Percentiles rank a stretch among this genome's conserved stretches.
These are phyloP conservation scores for Acidomyces sp. DNA, from an alignment of 495 filamentous ascomycete species.

Conservation along the genomic window DNA sequence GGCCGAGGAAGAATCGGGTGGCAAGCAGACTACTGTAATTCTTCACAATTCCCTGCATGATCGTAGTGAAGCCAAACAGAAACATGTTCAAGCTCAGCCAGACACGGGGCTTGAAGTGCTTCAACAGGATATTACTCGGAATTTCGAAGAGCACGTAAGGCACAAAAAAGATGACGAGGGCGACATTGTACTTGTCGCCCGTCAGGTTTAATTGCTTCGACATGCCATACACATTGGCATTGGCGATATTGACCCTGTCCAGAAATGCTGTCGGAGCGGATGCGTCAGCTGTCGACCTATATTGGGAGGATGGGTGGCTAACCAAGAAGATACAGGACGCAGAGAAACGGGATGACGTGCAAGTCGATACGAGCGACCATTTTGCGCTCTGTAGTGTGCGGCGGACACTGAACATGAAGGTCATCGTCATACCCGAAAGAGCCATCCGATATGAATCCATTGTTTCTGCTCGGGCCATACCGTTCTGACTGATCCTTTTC, in stretches of 20 bases:
- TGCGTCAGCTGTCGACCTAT: neutral
- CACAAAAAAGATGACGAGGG: slow-evolving; percentile 82
- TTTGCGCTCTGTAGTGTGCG: slow-evolving; percentile 57
- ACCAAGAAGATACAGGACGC: slow-evolving; percentile 68
- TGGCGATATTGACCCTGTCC: slow-evolving; percentile 32
- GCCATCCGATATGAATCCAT: too few species aligned
- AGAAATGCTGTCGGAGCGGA: slow-evolving; percentile 12
- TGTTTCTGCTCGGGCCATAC: too few species aligned
- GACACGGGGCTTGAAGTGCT: slow-evolving; percentile 52
- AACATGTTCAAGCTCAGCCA: slow-evolving; percentile 76
- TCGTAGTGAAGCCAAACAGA: slow-evolving; percentile 61
- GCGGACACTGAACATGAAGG: slow-evolving; percentile 31
- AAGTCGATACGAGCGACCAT: slow-evolving; percentile 67
- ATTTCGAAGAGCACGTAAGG: slow-evolving; percentile 74
- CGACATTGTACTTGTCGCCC: slow-evolving; percentile 51
- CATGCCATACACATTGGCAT: slow-evolving; percentile 48
- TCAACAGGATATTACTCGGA: slow-evolving; percentile 32
- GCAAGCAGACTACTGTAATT: slow-evolving; percentile 69
- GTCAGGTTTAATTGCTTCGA: slow-evolving; percentile 47
- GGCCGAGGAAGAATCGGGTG: slow-evolving; percentile 71
- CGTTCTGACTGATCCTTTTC: too few species aligned
- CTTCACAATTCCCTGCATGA: slow-evolving; percentile 65
- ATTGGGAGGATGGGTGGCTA: slow-evolving; percentile 21
- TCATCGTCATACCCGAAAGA: slow-evolving; percentile 21
- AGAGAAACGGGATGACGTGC: slow-evolving; percentile 68